phyloP scores from a whole-genome alignment of 371 early-diverging fungal species.

The Lichtheimia hyalospora region DNA sequence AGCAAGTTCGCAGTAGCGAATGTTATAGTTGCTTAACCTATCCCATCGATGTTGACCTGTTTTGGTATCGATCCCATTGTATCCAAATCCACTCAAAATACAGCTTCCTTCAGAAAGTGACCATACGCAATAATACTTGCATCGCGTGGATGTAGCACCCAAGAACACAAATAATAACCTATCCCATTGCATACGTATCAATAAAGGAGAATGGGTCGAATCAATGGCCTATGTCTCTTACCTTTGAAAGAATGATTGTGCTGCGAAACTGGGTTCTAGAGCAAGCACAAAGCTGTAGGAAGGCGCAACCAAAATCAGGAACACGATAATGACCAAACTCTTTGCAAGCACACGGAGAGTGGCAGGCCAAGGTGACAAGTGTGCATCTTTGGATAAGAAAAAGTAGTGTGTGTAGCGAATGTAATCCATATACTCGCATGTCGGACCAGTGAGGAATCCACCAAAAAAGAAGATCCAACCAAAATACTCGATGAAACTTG shows the following conservation, averaged over 20 bases:
- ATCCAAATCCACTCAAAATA: conserved; percentile 82
- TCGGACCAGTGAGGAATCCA: conserved; percentile 84
- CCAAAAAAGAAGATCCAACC: conserved; percentile 91
- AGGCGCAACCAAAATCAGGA: conserved; percentile 34
- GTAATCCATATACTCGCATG: conserved; percentile 80
- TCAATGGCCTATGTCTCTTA: neutral
- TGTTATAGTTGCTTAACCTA: conserved; percentile 70
- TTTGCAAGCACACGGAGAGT: conserved; percentile 34
- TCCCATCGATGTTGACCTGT: conserved; percentile 51
- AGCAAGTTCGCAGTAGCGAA: conserved; percentile 71
- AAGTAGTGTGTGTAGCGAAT: conserved; percentile 9
- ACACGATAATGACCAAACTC: conserved; percentile 35
- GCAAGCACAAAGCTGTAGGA: conserved; percentile 38
- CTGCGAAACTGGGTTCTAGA: conserved; percentile 25
- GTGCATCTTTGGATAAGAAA: conserved; percentile 6
- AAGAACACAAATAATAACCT: conserved; percentile 58
- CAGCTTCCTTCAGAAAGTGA: conserved; percentile 86
- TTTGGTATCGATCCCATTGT: conserved; percentile 66
- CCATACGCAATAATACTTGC: conserved; percentile 89
- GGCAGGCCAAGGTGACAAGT: conserved; percentile 12
- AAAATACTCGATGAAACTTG: conserved; percentile 75
- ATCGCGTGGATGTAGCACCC: conserved; percentile 66
- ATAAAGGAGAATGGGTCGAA: neutral
- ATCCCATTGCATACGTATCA: too few relatives aligned
- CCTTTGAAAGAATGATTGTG: conserved; percentile 19